These are phyloP conservation scores for Amanita muscaria DNA, from an alignment of 768 basidiomycete species.

Conservation along the genomic window DNA sequence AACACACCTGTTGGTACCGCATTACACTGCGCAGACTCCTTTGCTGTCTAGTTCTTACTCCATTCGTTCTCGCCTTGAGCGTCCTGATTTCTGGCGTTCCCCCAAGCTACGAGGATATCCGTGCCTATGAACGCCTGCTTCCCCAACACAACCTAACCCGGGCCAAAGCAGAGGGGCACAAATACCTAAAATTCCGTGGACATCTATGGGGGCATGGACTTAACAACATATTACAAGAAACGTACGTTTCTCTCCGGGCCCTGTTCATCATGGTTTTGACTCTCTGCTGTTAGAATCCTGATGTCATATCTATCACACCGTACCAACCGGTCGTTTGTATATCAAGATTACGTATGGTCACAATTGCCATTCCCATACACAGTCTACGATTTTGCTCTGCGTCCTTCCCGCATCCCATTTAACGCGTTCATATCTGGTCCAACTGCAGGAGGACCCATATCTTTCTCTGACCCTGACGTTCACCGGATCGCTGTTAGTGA, in stretches of 20 bases:
- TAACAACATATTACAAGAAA: conserved; percentile 56
- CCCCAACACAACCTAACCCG: conserved; percentile 29
- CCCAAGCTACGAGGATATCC: conserved; percentile 28
- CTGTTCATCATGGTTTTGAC: not conserved
- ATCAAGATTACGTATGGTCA: conserved; percentile 58
- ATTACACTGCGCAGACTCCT: conserved; percentile 2
- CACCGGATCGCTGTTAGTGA: conserved; percentile 34
- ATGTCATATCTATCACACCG: conserved; percentile 44
- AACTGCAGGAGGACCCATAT: conserved; percentile 38
- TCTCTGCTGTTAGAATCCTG: conserved; percentile 26
- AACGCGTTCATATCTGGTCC: conserved; percentile 54
- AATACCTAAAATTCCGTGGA: conserved; percentile 42
- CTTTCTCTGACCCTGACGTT: conserved; percentile 10
- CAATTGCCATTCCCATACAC: conserved; percentile 44
- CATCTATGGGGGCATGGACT: conserved; percentile 55
- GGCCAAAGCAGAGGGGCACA: conserved; percentile 10
- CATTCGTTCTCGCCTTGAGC: conserved; percentile 18
- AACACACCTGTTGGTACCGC: not conserved
- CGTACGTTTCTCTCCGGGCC: conserved; percentile 32
- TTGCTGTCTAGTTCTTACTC: not conserved
- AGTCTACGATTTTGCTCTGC: conserved; percentile 43
- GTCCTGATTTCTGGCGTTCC: conserved; percentile 31
- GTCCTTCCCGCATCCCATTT: conserved; percentile 44
- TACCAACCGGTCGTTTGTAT: conserved; percentile 47
- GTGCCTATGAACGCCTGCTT: conserved; percentile 24